A percentile compares a stretch with the other conserved stretches of the same genome.
Evolutionary conservation across 1,139 yeast genomes (phyloP).

Genomic region (Candida sp.): DNA sequence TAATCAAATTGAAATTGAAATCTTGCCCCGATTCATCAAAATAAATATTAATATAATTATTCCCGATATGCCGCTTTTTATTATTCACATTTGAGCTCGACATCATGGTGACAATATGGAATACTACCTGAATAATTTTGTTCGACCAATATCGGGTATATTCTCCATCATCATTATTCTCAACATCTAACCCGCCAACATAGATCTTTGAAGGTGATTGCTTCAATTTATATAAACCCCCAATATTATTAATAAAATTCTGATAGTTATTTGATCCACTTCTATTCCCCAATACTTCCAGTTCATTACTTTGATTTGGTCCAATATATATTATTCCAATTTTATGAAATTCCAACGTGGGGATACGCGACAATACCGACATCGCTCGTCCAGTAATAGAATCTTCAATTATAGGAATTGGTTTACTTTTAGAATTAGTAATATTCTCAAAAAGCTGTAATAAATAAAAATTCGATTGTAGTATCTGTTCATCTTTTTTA

Average conservation of each 20-base stretch:
- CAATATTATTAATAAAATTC: slow-evolving; percentile 55
- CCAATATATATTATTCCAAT: slow-evolving; percentile 77
- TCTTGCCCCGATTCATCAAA: slow-evolving; percentile 69
- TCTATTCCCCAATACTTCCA: slow-evolving; percentile 60
- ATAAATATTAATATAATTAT: slow-evolving; percentile 75
- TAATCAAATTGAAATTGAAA: slow-evolving; percentile 68
- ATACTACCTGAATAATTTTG: slow-evolving; percentile 67
- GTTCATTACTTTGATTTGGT: slow-evolving; percentile 60
- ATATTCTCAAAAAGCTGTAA: slow-evolving; percentile 30
- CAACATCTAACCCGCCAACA: slow-evolving; percentile 79
- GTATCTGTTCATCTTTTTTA: slow-evolving; percentile 4
- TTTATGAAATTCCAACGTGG: slow-evolving; percentile 77
- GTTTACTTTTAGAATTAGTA: slow-evolving; percentile 17
- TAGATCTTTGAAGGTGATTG: slow-evolving; percentile 52
- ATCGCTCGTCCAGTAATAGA: slow-evolving; percentile 56
- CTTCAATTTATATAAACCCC: slow-evolving; percentile 54
- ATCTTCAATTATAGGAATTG: slow-evolving; percentile 43
- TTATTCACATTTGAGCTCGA: slow-evolving; percentile 41
- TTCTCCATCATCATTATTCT: slow-evolving; percentile 69
- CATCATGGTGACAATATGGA: slow-evolving; percentile 83
- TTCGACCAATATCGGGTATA: slow-evolving; percentile 74
- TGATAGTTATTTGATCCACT: slow-evolving; percentile 66
- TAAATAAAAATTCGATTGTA: slow-evolving; percentile 23
- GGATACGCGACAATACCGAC: slow-evolving; percentile 67
- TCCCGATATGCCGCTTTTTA: slow-evolving; percentile 86